These are phyloP conservation scores for Dovyalis caffra DNA, from an alignment of 345 rosid genomes.

Conservation along the genomic window DNA sequence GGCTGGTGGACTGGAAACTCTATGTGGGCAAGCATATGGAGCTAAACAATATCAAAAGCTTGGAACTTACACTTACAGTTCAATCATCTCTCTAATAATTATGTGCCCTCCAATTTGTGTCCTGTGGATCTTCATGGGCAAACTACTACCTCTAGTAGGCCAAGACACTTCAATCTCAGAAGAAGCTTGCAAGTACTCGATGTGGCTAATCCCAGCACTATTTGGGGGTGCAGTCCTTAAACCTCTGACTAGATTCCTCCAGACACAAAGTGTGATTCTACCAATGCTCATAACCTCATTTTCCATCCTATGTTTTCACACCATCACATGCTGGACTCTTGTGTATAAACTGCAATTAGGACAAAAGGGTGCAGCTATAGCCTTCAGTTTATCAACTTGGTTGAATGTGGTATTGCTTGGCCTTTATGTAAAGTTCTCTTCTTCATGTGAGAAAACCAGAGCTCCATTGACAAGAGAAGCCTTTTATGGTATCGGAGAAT, in stretches of 20 bases:
- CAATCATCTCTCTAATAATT: constrained; percentile 10
- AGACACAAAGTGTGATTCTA: constrained; percentile 15
- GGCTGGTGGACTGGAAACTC: constrained; percentile 24
- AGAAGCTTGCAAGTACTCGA: constrained; percentile 15
- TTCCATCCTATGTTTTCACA: constrained; percentile 3
- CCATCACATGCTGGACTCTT: background rate
- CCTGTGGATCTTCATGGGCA: constrained; percentile 19
- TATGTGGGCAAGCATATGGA: constrained; percentile 26
- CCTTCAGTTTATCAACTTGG: constrained; percentile 21
- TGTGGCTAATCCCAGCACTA: constrained; percentile 20
- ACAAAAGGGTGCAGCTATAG: constrained; percentile 12
- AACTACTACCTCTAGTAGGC: constrained; percentile 11
- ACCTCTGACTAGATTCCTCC: constrained; percentile 23
- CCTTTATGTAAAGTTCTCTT: constrained; percentile 9
- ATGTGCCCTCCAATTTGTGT: constrained; percentile 13
- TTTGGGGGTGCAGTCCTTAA: constrained; percentile 19
- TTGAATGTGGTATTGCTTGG: constrained; percentile 14
- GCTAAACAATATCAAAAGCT: constrained; percentile 22
- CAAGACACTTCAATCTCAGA: constrained; percentile 14
- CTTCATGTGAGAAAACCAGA: constrained; percentile 15
- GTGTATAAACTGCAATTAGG: constrained; percentile 15
- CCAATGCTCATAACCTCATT: constrained; percentile 20
- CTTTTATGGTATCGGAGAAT: constrained; percentile 5
- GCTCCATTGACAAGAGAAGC: constrained; percentile 9
- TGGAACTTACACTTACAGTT: constrained; percentile 19